Evolutionary conservation across 2,329 filamentous ascomycete species (phyloP).

Genomic region (Hymenotorrendiella dingleyae): DNA sequence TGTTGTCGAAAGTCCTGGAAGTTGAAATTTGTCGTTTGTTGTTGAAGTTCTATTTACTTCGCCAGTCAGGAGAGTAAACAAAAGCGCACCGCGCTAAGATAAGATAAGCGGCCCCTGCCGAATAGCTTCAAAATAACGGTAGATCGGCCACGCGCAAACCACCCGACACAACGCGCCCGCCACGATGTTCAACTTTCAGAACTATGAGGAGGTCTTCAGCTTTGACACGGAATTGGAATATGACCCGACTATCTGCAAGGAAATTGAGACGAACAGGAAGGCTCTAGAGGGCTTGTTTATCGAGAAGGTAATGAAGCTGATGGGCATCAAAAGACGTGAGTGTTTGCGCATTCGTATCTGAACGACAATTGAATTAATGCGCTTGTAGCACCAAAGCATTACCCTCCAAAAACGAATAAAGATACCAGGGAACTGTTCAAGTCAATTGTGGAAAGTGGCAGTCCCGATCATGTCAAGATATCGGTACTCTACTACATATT

Average conservation of each 20-base stretch:
- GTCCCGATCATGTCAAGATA: slow-evolving; percentile 71
- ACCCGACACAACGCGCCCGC: too few species aligned
- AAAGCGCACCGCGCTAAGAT: slow-evolving; percentile 17
- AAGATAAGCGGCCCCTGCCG: slow-evolving; percentile 10
- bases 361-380: background rate
- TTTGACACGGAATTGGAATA: slow-evolving; percentile 55
- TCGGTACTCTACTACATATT: slow-evolving; percentile 80
- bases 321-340: slow-evolving; percentile 65
- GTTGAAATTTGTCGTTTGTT: slow-evolving; percentile 9
- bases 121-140: slow-evolving; percentile 7
- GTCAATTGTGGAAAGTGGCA: slow-evolving; percentile 58
- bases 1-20: slow-evolving; percentile 2
- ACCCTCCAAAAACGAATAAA: slow-evolving; percentile 66
- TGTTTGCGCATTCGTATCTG: background rate
- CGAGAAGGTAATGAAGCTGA: slow-evolving; percentile 65
- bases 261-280: slow-evolving; percentile 62
- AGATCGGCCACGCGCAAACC: background rate
- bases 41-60: background rate
- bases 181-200: slow-evolving; percentile 56
- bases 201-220: slow-evolving; percentile 64
- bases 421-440: slow-evolving; percentile 65
- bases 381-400: slow-evolving; percentile 53
- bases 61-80: slow-evolving; percentile 7
- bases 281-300: slow-evolving; percentile 70
- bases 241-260: slow-evolving; percentile 52